Evolutionary conservation across 2,329 filamentous ascomycete genomes (phyloP).

Genomic region (Cytospora mali): DNA sequence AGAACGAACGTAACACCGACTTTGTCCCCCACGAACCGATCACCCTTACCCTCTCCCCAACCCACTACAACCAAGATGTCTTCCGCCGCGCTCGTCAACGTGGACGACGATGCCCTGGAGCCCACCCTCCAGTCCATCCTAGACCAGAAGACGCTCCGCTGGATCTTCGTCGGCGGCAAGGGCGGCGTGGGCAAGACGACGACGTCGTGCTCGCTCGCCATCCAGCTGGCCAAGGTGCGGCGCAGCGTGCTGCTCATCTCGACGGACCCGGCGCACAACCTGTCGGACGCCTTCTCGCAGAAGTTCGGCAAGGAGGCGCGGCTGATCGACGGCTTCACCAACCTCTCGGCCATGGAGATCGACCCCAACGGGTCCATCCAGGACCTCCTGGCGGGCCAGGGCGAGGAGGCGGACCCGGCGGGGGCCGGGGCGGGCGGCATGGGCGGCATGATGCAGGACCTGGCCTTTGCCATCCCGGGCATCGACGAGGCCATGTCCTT

Average conservation of each 20-base stretch:
- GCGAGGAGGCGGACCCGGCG: constrained; percentile 59
- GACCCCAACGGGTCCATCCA: constrained; percentile 98
- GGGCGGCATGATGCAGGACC: constrained; percentile 97
- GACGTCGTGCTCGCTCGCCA: constrained; percentile 97
- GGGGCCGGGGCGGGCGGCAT: constrained; percentile 74
- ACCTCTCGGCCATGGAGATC: constrained; percentile 98
- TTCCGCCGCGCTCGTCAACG: constrained; percentile 46
- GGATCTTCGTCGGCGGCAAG: constrained; percentile 99
- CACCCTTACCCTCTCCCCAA: constrained; percentile 19
- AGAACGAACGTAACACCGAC: constrained; percentile 9
- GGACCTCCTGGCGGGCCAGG: constrained; percentile 79
- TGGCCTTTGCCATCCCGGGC: constrained; percentile 95
- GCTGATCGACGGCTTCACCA: constrained; percentile 87
- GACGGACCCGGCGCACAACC: constrained; percentile 96
- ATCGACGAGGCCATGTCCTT: constrained; percentile 99
- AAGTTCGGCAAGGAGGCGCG: constrained; percentile 99
- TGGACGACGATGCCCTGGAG: constrained; percentile 79
- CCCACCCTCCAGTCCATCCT: constrained; percentile 92
- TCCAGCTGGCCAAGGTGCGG: constrained; percentile 93
- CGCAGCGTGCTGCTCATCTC: constrained; percentile 97
- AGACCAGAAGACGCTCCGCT: constrained; percentile 91
- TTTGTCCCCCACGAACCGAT: constrained; percentile 3
- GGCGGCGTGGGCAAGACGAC: constrained; percentile 99
- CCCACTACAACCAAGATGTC: too few relatives aligned
- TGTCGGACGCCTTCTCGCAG: constrained; percentile 96